Conservation (phyloP, 495 filamentous ascomycete species). For the Haplographium delicatum region DNA sequence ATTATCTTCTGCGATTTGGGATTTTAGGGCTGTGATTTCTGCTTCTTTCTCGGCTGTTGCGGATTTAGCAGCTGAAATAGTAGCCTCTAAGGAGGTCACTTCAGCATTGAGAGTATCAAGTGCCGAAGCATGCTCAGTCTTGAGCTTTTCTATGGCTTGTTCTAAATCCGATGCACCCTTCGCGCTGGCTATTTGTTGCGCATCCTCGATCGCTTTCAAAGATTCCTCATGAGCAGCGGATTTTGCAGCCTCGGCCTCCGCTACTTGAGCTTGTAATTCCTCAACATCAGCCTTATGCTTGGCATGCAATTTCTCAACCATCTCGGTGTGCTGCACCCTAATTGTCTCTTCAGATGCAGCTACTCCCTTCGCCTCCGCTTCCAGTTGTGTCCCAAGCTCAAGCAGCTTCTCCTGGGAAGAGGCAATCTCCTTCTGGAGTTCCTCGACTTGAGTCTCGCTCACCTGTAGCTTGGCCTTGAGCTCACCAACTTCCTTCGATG, state of each 20-base stretch:
- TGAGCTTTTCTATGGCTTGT: constrained; percentile 27
- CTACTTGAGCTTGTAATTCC: constrained; percentile 26
- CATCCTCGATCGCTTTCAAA: constrained; percentile 22
- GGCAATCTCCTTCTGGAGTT: constrained; percentile 38
- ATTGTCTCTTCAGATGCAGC: constrained; percentile 20
- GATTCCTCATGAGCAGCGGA: constrained; percentile 16
- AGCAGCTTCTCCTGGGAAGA: constrained; percentile 25
- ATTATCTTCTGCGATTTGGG: constrained; percentile 34
- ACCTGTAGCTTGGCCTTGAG: constrained; percentile 44
- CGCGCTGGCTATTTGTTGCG: constrained; percentile 16
- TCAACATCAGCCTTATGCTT: constrained; percentile 34
- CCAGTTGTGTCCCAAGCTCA: constrained; percentile 21
- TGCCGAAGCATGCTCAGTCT: constrained; percentile 32
- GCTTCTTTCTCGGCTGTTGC: constrained; percentile 20
- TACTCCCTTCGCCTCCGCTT: constrained; percentile 20
- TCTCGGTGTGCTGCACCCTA: constrained; percentile 17
- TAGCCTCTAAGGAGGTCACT: constrained; percentile 18
- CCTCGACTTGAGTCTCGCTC: constrained; percentile 30
- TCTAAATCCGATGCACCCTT: constrained; percentile 18
- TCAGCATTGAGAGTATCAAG: constrained; percentile 34
- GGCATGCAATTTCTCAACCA: constrained; percentile 29
- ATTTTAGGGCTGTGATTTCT: constrained; percentile 36
- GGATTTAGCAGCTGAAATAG: constrained; percentile 10
- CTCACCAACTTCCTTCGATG: constrained; percentile 45
- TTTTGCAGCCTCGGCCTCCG: constrained; percentile 20